Conservation (phyloP, 164 flowering plant species). For the Vitis vinifera region ASM3070453v1 NC_081813.1:22324501-22325000, state of each 20-base stretch:
- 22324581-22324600: too few species aligned
- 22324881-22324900: constrained; percentile 69
- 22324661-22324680: constrained; percentile 66
- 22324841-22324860: constrained; percentile 49
- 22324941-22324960: neutral
- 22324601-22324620: too few species aligned
- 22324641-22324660: neutral
- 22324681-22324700: constrained; percentile 30
- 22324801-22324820: constrained; percentile 62
- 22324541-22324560: too few species aligned
- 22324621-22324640: too few species aligned
- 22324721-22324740: constrained; percentile 56
- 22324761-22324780: constrained; percentile 63
- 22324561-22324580: too few species aligned
- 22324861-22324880: constrained; percentile 52
- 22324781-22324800: constrained; percentile 54
- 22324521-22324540: too few species aligned
- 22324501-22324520: too few species aligned
- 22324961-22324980: too few species aligned
- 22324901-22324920: constrained; percentile 45
- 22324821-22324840: constrained; percentile 47
- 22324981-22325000: too few species aligned
- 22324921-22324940: constrained; percentile 1
- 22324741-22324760: constrained; percentile 57
- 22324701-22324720: constrained; percentile 46